These are phyloP conservation scores for Crucihimalaya himalaica DNA, from an alignment of 345 rosid species.

Conservation along the genomic window DNA sequence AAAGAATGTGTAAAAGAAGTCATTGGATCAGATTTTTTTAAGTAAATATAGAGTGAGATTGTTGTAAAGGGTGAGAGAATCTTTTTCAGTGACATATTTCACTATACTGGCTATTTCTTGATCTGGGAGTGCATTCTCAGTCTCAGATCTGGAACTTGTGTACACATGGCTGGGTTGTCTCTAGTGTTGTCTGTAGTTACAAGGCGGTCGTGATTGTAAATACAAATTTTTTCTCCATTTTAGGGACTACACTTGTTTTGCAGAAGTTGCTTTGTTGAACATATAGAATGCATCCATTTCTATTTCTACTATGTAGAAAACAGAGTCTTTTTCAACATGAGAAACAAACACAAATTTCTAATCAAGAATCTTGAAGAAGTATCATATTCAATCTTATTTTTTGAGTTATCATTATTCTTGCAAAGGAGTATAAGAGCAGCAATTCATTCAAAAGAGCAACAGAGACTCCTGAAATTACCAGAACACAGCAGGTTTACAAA, in stretches of 20 bases:
- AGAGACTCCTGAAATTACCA: constrained; percentile 27
- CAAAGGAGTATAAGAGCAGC: not conserved
- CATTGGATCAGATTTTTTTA: constrained; percentile 16
- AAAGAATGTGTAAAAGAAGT: constrained; percentile 44
- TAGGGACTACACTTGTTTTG: not conserved
- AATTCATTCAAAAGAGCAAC: constrained; percentile 24
- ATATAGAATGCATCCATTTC: not conserved
- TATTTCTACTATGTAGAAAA: not conserved
- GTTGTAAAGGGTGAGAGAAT: constrained; percentile 33
- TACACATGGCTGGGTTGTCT: constrained; percentile 35
- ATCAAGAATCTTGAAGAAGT: not conserved
- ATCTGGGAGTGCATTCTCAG: constrained; percentile 8
- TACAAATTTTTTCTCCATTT: not conserved
- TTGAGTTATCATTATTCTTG: constrained; percentile 12
- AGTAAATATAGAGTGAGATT: constrained; percentile 34
- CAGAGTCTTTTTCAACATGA: not conserved
- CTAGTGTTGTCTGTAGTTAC: constrained; percentile 31
- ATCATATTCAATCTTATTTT: not conserved
- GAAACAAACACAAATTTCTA: not conserved
- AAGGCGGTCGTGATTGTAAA: constrained; percentile 25
- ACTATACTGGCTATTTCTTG: not conserved
- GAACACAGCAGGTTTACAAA: constrained; percentile 15
- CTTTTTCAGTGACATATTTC: constrained; percentile 10
- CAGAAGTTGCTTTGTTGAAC: not conserved
- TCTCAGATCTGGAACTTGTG: constrained; percentile 33